Base-by-base conservation (phyloP, 106 monocot genomes). In the Acanthochlamys bracteata region DNA sequence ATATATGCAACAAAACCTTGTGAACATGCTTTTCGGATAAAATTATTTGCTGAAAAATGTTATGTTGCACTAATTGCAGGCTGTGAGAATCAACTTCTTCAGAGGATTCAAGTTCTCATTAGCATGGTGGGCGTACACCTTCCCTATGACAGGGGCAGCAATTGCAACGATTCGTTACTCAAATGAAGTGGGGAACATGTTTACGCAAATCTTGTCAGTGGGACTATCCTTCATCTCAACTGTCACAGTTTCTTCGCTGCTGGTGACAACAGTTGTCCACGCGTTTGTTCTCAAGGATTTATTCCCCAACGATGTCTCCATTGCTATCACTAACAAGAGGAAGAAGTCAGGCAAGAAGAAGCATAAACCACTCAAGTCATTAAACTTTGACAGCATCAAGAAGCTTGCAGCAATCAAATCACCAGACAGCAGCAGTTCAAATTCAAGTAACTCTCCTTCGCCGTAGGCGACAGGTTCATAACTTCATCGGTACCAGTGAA, bases 241-340 rank as follows among this genome's bases (percentile, higher is more conserved):
- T 22, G 8, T 75, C 16, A 75, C 75, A 14, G 75, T 75, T 0
- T 42, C 69, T 22, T 54, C 63, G 23, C 69, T 75, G 4, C 43
- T 75, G 3, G 43, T 64, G 11, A 22, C 54, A 14, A 75, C 75
- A 6, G 42, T 69, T 12, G 4, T 63, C 25, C 75, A 75, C 55
- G 68, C 75, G 9, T 75, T 75, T 27, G 56, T 75, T 17, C 45
- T 69, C 25, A 42, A 41, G 10, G 69, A 75, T 17, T 69, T 69
- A 46, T 75, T 75, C 69, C 75, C 69, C 2, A 75, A 75, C 39
- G 75, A 69, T 53, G 61, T 45, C 55, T 69, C 75, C 55, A 69
- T 75, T 46, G 75, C 75, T 41, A 75, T 75, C 17, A 41, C 75
- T 2, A 56, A 45, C 11, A 63, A 63, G 56, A 75, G 43, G 23